Evolutionary conservation across 306 rosid species (phyloP).

Genomic region (Vachellia pachyceras): DNA sequence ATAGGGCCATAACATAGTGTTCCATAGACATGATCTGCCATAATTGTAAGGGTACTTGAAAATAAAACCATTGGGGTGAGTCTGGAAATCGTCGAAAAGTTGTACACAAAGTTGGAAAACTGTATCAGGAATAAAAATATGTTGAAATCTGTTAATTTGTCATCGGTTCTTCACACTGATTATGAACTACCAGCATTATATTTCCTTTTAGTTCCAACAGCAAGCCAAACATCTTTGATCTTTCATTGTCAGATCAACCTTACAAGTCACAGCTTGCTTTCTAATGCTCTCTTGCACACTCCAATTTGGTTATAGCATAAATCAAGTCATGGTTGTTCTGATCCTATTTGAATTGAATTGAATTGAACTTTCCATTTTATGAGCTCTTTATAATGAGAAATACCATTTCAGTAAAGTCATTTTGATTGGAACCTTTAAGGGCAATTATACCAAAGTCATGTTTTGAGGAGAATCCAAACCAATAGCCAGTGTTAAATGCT

Average conservation of each 20-base stretch:
- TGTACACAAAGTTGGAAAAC: background rate
- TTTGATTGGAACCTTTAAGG: background rate
- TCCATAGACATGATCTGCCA: constrained; percentile 5
- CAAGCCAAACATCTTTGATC: background rate
- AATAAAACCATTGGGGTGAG: constrained; percentile 1
- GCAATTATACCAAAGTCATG: background rate
- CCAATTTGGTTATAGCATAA: background rate
- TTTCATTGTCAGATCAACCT: background rate
- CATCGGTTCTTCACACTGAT: background rate
- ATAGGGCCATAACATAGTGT: background rate
- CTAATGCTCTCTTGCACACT: background rate
- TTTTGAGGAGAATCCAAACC: background rate
- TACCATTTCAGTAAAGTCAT: background rate
- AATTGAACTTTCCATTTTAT: background rate
- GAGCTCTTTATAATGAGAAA: background rate
- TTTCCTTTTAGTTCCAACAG: background rate
- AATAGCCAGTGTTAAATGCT: background rate
- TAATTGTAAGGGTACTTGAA: background rate
- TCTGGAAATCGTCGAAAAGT: background rate
- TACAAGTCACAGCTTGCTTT: background rate
- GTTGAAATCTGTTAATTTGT: background rate
- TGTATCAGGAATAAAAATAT: constrained; percentile 15
- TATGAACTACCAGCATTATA: background rate
- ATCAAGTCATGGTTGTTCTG: background rate
- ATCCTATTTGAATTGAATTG: background rate